phyloP scores from a whole-genome alignment of 352 stramenopile species.

The Discostella stelligera region DNA sequence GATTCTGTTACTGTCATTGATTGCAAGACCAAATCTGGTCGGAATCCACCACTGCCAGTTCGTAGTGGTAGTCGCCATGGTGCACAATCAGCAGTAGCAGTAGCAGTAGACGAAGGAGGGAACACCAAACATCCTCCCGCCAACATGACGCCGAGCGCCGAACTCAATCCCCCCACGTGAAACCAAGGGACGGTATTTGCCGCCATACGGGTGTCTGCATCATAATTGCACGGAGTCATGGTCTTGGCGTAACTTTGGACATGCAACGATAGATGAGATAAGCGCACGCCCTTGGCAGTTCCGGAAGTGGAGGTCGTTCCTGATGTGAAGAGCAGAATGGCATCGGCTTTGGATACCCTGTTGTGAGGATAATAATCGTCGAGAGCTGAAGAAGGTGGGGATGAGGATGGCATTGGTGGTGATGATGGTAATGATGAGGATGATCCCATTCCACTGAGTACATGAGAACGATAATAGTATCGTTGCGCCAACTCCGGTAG shows the following conservation, averaged over 20 bases:
- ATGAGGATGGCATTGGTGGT: neutral
- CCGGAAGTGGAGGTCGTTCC: conserved; percentile 61
- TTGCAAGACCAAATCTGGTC: conserved; percentile 20
- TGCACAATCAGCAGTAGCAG: neutral
- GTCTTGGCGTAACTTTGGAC: conserved; percentile 72
- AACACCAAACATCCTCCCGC: conserved; percentile 79
- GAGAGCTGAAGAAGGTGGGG: neutral
- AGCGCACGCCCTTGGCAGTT: conserved; percentile 67
- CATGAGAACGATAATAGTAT: neutral
- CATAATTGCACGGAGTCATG: conserved; percentile 57
- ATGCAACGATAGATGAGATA: conserved; percentile 73
- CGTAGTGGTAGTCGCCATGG: neutral
- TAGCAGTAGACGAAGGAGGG: conserved; percentile 17
- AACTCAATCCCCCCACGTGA: conserved; percentile 83
- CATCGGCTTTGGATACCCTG: conserved; percentile 41
- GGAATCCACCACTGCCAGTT: conserved; percentile 19
- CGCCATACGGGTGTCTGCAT: conserved; percentile 56
- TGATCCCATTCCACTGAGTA: neutral
- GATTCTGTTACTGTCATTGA: conserved; percentile 13
- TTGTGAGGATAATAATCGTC: neutral
- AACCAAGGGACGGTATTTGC: conserved; percentile 82
- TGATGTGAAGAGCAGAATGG: conserved; percentile 76
- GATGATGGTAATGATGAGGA: neutral
- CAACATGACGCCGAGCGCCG: conserved; percentile 73
- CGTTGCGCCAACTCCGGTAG: neutral